Base-by-base conservation (phyloP, 371 early-diverging fungal genomes). In the Thermomucor indicae-seudaticae region DNA sequence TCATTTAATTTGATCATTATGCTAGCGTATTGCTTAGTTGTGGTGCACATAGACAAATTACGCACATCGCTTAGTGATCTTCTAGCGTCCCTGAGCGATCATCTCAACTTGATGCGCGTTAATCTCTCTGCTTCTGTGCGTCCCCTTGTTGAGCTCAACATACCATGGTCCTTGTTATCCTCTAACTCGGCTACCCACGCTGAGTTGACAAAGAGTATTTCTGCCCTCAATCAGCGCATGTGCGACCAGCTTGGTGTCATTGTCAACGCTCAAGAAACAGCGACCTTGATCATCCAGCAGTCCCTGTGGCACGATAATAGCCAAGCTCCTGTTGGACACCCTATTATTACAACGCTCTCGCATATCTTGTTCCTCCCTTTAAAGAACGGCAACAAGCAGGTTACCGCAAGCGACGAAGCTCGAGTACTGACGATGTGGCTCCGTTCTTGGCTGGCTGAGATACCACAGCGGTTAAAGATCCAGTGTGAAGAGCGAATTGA, bases 161-260 rank as follows among this genome's bases (percentile, higher is more conserved):
- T 37, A 48, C 57, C 23, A 60, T 51, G 48, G 55, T 29, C 49
- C 16, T 34, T 45, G n/a, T n/a, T n/a, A n/a, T n/a, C n/a, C n/a
- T n/a, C n/a, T n/a, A n/a, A n/a, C n/a, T 27, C 12, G 47, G 41
- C 25, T 34, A 43, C 11, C 31, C 46, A 10, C 19, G 38, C 51
- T 2, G 32, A 42, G 6, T 34, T 61, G 52, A 55, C 61, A n/a
- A 51, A 61, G 29, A 49, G 47, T 6, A n/a, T 53, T 11, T 50
- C 51, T 25, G 28, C 39, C 1, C 45, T 68, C 14, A 68, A 68
- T 28, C 50, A 61, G 31, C 59, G 59, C 24, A 51, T 68, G 32
- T 57, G 65, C 17, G 55, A 56, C 49, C 65, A 68, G 29, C 53
- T 68, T 31, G 69, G 65, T 4, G 44, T 53, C 5, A 59, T 65